Evolutionary conservation across 805 yeast genomes (phyloP), one percentile per base, ranked within the genome.

Genomic region (Pichia exigua): DNA sequence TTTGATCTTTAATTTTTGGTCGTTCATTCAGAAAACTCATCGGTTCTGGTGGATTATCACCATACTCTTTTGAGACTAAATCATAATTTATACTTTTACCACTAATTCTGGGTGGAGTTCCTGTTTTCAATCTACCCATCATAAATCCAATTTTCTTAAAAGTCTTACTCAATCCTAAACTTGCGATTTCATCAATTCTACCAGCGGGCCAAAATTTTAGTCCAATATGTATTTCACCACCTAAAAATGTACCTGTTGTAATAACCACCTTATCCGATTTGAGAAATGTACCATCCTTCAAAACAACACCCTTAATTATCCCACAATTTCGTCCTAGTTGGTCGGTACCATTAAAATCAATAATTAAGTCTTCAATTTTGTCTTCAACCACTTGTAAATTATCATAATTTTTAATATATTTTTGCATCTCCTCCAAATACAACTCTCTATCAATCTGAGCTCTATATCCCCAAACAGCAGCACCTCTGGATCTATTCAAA

Each of bases 401-500:
- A 11, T 73, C 70, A 64, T 83, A 83, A 50, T 68, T 70, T 42
- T 68, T 63, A 22, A 94, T 72, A 51, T 74, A 82, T 3, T 67
- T 60, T 62, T 87, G 96, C 97, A 94, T 90, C 61, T 87, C 90
- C 17, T 65, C 61, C 59, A 85, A 70, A 65, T 94, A 94, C 2
- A 92, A 74, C 44, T 79, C 72, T 57, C 99, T 73, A 66, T 94
- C 99, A 30, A 94, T 92, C 69, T 94, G 99, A 1, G 97, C 97
- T 54, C 99, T 71, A 9, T 97, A 97, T 0, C 99, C 98, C 88
- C 97, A 95, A 2, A 92, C 98, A 0, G 99, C 99, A 0, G 95
- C 87, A 2, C 99, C 99, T 57, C 89, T 79, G 1, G 95, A 85
- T 45, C 83, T 75, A 65, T 94, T 94, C 56, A 94, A 73, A 55